Evolutionary conservation across 2,329 filamentous ascomycete species (phyloP).

Genomic region (Apiospora koreana): DNA sequence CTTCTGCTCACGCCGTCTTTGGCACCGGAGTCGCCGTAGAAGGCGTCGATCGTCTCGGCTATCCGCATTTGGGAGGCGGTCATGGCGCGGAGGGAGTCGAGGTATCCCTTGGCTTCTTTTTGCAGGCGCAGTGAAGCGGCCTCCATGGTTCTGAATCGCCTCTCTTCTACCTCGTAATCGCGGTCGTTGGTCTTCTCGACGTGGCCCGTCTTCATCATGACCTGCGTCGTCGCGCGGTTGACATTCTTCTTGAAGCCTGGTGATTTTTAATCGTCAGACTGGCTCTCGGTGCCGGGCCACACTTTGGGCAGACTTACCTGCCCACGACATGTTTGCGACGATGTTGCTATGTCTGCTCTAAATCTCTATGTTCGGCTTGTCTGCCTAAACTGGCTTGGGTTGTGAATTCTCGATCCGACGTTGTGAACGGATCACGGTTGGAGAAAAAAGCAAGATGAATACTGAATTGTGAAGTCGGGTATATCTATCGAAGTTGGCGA

Average conservation of each 20-base stretch:
- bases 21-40: constrained; percentile 95
- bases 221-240: constrained; percentile 97
- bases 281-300: not conserved
- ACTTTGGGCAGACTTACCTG: constrained; percentile 48
- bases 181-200: constrained; percentile 98
- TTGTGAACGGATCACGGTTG: not conserved
- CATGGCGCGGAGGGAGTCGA: constrained; percentile 97
- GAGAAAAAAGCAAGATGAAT: not conserved
- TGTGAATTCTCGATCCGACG: not conserved
- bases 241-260: constrained; percentile 93
- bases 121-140: constrained; percentile 88
- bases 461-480: not conserved
- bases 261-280: not conserved
- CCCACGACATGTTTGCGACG: constrained; percentile 65
- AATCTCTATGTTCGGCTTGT: not conserved
- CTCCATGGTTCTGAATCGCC: constrained; percentile 97
- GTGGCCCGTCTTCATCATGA: constrained; percentile 99
- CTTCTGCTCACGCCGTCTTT: constrained; percentile 93
- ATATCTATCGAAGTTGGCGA: not conserved
- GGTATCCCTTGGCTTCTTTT: constrained; percentile 96
- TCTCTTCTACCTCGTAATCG: constrained; percentile 97
- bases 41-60: constrained; percentile 98
- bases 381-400: not conserved
- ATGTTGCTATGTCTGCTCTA: constrained; percentile 11
- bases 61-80: constrained; percentile 99